These are phyloP conservation scores for Quercus tomentella DNA, from an alignment of 331 rosid genomes.

Conservation along the genomic window DNA sequence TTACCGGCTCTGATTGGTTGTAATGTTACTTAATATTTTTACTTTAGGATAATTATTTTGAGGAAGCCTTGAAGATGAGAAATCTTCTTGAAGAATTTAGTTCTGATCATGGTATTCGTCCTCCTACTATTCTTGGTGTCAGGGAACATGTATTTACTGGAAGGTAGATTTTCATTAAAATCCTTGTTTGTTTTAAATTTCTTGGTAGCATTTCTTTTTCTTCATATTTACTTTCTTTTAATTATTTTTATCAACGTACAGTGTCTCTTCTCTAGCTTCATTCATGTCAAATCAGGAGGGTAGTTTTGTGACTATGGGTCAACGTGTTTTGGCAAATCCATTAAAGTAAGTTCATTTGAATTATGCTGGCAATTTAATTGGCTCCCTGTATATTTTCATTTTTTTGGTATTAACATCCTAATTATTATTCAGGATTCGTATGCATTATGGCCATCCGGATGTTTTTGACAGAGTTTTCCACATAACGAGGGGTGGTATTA, in stretches of 20 bases:
- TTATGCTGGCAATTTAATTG: slow-evolving; percentile 10
- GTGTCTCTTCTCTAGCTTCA: slow-evolving; percentile 90
- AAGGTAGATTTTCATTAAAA: slow-evolving; percentile 40
- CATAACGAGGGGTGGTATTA: slow-evolving; percentile 90
- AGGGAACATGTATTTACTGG: slow-evolving; percentile 96
- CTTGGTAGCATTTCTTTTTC: neutral
- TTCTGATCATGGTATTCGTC: slow-evolving; percentile 77
- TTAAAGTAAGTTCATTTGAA: slow-evolving; percentile 59
- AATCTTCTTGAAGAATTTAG: slow-evolving; percentile 92
- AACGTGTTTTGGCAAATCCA: slow-evolving; percentile 90
- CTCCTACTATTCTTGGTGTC: slow-evolving; percentile 88
- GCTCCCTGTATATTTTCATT: slow-evolving; percentile 6
- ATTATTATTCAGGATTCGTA: slow-evolving; percentile 66
- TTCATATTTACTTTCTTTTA: neutral
- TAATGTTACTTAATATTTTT: neutral
- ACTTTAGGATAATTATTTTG: slow-evolving; percentile 51
- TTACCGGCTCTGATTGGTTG: neutral
- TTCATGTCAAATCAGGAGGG: slow-evolving; percentile 93
- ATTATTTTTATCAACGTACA: slow-evolving; percentile 26
- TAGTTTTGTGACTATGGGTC: slow-evolving; percentile 91
- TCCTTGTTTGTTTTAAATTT: neutral
- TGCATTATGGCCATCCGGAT: slow-evolving; percentile 99
- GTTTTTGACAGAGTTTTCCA: slow-evolving; percentile 93
- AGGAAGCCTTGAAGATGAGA: slow-evolving; percentile 88
- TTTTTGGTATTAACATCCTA: slow-evolving; percentile 8